phyloP scores from a whole-genome alignment of 1,284 basidiomycete species.

The Apiotrichum sp. region DNA sequence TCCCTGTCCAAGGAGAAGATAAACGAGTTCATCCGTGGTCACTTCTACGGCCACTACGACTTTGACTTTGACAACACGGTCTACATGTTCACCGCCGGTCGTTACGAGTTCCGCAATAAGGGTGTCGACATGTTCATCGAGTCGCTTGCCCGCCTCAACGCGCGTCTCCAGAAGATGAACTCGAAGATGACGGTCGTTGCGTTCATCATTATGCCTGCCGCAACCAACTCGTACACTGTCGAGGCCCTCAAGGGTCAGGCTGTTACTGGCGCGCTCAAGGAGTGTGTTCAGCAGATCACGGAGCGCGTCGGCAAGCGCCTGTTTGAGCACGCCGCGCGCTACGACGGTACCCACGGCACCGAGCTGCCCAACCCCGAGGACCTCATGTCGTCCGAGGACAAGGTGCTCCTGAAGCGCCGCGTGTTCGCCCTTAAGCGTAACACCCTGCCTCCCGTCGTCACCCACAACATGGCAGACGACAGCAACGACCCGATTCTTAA shows the following conservation, averaged over 20 bases:
- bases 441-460: conserved; percentile 84
- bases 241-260: conserved; percentile 98
- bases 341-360: conserved; percentile 66
- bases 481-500: conserved; percentile 84
- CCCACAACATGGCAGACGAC: conserved; percentile 98
- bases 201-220: conserved; percentile 97
- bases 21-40: conserved; percentile 92
- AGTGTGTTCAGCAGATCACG: conserved; percentile 92
- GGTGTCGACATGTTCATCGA: conserved; percentile 99
- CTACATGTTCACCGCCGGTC: conserved; percentile 98
- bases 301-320: conserved; percentile 82
- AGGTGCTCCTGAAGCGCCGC: conserved; percentile 89
- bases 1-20: conserved; percentile 90
- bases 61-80: conserved; percentile 94
- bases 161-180: conserved; percentile 72
- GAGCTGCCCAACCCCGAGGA: conserved; percentile 65
- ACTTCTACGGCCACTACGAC: conserved; percentile 97
- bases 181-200: conserved; percentile 84
- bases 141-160: conserved; percentile 86
- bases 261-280: conserved; percentile 90
- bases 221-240: conserved; percentile 93
- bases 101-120: conserved; percentile 98
- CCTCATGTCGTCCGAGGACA: conserved; percentile 84
- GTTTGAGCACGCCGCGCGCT: conserved; percentile 89
- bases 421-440: conserved; percentile 94